Conservation (phyloP, 352 stramenopile species). For the Pythium pectinolyticum region DNA sequence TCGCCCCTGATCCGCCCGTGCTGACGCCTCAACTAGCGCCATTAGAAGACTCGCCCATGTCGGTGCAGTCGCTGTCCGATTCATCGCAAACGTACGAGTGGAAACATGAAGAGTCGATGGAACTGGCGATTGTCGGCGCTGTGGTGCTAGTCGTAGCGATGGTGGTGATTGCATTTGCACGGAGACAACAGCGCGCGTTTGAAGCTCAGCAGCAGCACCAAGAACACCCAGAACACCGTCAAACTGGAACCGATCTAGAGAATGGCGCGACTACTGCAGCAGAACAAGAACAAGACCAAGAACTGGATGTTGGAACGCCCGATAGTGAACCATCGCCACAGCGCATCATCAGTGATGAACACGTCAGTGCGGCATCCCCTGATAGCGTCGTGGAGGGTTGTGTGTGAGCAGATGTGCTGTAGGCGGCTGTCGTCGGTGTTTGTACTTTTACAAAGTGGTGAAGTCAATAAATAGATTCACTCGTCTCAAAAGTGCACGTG, state of each 20-base stretch:
- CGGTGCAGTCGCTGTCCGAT: not conserved
- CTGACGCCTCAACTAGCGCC: slow-evolving; percentile 7
- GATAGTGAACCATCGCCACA: no score
- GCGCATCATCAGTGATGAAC: no score
- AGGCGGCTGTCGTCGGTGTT: not conserved
- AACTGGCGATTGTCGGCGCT: slow-evolving; percentile 15
- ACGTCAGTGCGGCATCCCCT: no score
- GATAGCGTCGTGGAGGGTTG: slow-evolving; percentile 19
- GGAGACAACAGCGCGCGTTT: slow-evolving; percentile 26
- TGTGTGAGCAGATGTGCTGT: slow-evolving; percentile 4
- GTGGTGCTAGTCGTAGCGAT: slow-evolving; percentile 18
- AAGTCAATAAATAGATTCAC: slow-evolving; percentile 9
- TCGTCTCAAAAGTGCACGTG: no score
- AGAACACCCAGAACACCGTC: not conserved
- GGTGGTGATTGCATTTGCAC: slow-evolving; percentile 21
- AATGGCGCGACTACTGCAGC: not conserved
- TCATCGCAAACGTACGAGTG: slow-evolving; percentile 5
- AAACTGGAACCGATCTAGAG: slow-evolving; percentile 1
- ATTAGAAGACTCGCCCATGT: not conserved
- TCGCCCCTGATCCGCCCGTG: slow-evolving; percentile 22
- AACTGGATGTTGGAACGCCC: not conserved
- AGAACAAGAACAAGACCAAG: not conserved
- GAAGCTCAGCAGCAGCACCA: slow-evolving; percentile 8
- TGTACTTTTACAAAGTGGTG: not conserved
- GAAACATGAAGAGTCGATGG: slow-evolving; percentile 14